Evolutionary conservation across 495 filamentous ascomycete genomes (phyloP), one percentile per base, ranked within the genome.

Genomic region (Emericellopsis terricola): DNA sequence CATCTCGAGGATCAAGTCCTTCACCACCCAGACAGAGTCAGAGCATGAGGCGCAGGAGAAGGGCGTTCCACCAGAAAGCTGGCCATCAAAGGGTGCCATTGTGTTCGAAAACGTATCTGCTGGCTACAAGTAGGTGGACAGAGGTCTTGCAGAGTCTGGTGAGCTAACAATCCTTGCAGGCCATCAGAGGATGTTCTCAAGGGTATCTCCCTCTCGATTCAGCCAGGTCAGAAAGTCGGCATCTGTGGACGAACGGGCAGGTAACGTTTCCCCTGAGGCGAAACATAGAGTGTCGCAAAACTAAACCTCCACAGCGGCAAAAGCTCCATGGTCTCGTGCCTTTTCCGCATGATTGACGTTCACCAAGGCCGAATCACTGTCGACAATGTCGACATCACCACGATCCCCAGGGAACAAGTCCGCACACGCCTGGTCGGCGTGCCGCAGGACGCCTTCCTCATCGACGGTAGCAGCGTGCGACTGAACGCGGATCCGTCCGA

Each of bases 1-100:
- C 1, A 56, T 62, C 31, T 50, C 64, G 6, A 57, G 74, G 11
- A 57, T 81, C 36, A n/a, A n/a, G n/a, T n/a, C n/a, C n/a, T n/a
- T n/a, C n/a, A n/a, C n/a, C n/a, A n/a, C n/a, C n/a, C n/a, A n/a
- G n/a, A n/a, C n/a, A n/a, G n/a, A n/a, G n/a, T n/a, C n/a, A n/a
- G n/a, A n/a, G n/a, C n/a, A n/a, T n/a, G n/a, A n/a, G n/a, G n/a
- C n/a, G n/a, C n/a, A n/a, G n/a, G n/a, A n/a, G n/a, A n/a, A n/a
- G n/a, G n/a, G n/a, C n/a, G n/a, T n/a, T n/a, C n/a, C n/a, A n/a
- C n/a, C n/a, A n/a, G n/a, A n/a, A n/a, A n/a, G n/a, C n/a, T 62
- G 58, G 58, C 58, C 60, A 1, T 13, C 28, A 2, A 38, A 23
- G 4, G 72, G 76, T 2, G 55, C 48, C 3, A 53, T 79, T 10